Percentiles rank a stretch among this genome's conserved stretches.
Conservation (phyloP, 768 basidiomycete species). For the Hortiboletus flavorubellus region DNA sequence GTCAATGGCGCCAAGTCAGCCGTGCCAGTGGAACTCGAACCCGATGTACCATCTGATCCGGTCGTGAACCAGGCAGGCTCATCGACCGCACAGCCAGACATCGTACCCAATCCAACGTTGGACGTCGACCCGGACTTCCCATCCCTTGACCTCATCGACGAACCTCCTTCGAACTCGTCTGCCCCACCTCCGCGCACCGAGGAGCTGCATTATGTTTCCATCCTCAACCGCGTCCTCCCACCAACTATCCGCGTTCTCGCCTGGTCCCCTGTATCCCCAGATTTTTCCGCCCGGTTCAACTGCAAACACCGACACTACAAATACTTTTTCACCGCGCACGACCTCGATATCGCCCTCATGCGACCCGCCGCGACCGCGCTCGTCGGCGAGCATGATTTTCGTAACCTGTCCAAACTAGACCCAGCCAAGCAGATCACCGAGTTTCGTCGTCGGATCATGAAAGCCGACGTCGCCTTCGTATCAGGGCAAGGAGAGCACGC, state of each 20-base stretch:
- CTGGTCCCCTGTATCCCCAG: constrained; percentile 82
- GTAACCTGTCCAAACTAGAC: constrained; percentile 94
- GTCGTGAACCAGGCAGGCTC: constrained; percentile 4
- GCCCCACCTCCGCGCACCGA: constrained; percentile 25
- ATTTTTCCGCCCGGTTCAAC: constrained; percentile 86
- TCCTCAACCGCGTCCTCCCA: constrained; percentile 87
- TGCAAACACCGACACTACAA: constrained; percentile 93
- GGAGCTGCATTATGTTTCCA: constrained; percentile 73
- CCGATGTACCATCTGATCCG: neutral
- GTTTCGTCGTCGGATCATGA: constrained; percentile 66
- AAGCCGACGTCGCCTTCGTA: constrained; percentile 59
- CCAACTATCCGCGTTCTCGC: constrained; percentile 86
- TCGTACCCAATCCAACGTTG: neutral
- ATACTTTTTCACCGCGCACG: constrained; percentile 81
- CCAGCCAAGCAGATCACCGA: constrained; percentile 85
- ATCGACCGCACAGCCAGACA: neutral
- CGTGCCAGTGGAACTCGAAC: neutral
- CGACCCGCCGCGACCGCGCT: constrained; percentile 65
- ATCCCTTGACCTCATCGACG: constrained; percentile 35
- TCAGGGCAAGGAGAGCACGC: constrained; percentile 31
- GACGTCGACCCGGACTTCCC: constrained; percentile 17
- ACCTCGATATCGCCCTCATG: constrained; percentile 75
- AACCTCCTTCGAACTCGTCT: constrained; percentile 36
- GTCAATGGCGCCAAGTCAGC: neutral
- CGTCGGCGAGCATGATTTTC: constrained; percentile 90